Conservation (phyloP, 768 basidiomycete species). For the Lentinula sp. region DNA sequence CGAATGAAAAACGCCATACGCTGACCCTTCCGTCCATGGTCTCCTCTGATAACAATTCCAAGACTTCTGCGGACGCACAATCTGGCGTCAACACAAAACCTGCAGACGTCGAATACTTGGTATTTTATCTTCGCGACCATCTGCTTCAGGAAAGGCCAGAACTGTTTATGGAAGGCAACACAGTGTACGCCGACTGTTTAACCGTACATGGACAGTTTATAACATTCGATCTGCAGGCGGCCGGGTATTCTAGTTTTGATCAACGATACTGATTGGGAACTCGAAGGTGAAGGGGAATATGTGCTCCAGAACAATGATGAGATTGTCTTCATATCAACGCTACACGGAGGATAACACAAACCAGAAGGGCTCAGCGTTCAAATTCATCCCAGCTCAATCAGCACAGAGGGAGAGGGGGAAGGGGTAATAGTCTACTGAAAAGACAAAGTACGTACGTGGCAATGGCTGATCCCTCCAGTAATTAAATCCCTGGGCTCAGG, state of each 20-base stretch:
- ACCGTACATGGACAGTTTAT: constrained; percentile 31
- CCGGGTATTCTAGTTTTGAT: constrained; percentile 96
- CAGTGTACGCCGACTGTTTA: constrained; percentile 55
- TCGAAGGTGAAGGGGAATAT: constrained; percentile 92
- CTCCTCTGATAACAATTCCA: constrained; percentile 27
- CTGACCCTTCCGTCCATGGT: constrained; percentile 48
- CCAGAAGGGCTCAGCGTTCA: not conserved
- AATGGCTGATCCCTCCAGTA: too few species aligned
- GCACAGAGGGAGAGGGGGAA: not conserved
- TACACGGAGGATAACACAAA: constrained; percentile 73
- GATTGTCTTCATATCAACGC: constrained; percentile 93
- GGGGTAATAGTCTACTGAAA: not conserved
- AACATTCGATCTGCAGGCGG: constrained; percentile 44
- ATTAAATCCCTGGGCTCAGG: too few species aligned
- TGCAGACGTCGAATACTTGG: constrained; percentile 68
- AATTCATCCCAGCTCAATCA: not conserved
- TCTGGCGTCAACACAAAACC: constrained; percentile 27
- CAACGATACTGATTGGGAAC: constrained; percentile 96
- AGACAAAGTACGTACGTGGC: too few species aligned
- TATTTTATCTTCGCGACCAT: constrained; percentile 70
- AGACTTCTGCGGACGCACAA: constrained; percentile 4
- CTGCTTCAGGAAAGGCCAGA: constrained; percentile 81
- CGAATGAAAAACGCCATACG: constrained; percentile 54
- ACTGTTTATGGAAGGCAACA: constrained; percentile 82
- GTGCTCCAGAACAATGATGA: constrained; percentile 73